Evolutionary conservation across 192 early-diverging fungal genomes (phyloP), one percentile per base, ranked within the genome.

Genomic region (Podila epicladia): DNA sequence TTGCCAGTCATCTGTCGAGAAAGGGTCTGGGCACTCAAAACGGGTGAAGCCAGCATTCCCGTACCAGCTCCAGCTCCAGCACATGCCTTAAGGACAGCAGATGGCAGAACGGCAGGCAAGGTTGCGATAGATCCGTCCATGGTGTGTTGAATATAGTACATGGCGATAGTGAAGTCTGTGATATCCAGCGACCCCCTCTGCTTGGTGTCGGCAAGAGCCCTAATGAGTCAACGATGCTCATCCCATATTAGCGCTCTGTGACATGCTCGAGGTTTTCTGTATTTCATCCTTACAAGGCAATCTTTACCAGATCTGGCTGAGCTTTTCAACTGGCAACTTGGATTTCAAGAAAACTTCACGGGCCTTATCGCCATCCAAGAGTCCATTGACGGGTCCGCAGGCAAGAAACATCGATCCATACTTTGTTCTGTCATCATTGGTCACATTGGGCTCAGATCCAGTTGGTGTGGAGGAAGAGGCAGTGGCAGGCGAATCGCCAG

Each of bases 81-180:
- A 55, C 84, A 70, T 67, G 85, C 58, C 77, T 85, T 73, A 67
- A 90, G 87, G 73, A 93, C 59, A n/a, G 87, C 75, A 17, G 88
- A 75, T 13, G 97, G 94, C 22, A 96, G 82, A 8, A 82, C 65
- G 7, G 85, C 58, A 17, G 97, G 97, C n/a, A 97, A 84, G 31
- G 85, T 84, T 50, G 84, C 75, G 38, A 90, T 83, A 22, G 86
- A 87, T 35, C 92, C 93, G 62, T 93, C 89, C 90, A 95, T 95
- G 22, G 93, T 83, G 64, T 91, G 88, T 20, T 93, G 89, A 64
- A 99, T 92, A 68, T 95, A 92, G 73, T 91, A 89, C 96, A 99
- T 97, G 48, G 95, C 95, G 61, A 95, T 90, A 51, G 93, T 88
- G 80, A 99, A 99, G 75, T 97, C 95, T 11, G 89, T 84, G 62